Evolutionary conservation across 768 basidiomycete genomes (phyloP), one percentile per base, ranked within the genome.

Genomic region (Scleroderma citrinum): DNA sequence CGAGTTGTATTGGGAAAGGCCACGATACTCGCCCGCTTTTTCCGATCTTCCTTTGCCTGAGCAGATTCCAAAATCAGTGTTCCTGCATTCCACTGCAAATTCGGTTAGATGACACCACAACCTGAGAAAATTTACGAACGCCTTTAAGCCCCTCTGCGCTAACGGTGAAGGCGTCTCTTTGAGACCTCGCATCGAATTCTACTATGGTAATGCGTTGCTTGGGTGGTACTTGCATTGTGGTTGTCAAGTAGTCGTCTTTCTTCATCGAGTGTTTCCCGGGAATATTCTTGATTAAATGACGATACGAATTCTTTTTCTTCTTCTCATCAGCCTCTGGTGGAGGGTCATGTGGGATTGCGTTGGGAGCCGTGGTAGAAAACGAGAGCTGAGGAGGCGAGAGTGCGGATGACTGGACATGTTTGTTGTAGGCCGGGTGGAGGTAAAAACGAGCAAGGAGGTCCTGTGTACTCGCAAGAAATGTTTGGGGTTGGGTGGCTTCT

Each of bases 241-340:
- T 79, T 34, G 73, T 74, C 44, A 90, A 66, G 64, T 80, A 87
- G 51, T 84, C 81, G 57, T 90, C 87, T 63, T 84, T 90, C 71
- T 86, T 87, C 74, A 78, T 73, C 24, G 86, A 85, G 55, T 89
- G 87, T 64, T 88, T 89, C 51, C 87, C 87, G 53, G 85, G 85
- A 40, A 85, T 71, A 49, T 77, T 80, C 71, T 82, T 86, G 58
- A 89, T 85, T 47, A 88, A 76, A 58, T 87, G 82, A 57, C 80
- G 85, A 59, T 88, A 89, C 49, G 70, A 80, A 56, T 86, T 86
- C 73, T 83, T 85, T 72, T 77, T 81, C 76, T 83, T 88, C 76
- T 72, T 74, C 51, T 85, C 81, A 16, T 73, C 76, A 16, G 67
- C 68, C n/a, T 72, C 70, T 42, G 69, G 77, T 48, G 81, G 81